phyloP scores from a whole-genome alignment of 2,329 filamentous ascomycete species.

The Lasiodiplodia sp. region DNA sequence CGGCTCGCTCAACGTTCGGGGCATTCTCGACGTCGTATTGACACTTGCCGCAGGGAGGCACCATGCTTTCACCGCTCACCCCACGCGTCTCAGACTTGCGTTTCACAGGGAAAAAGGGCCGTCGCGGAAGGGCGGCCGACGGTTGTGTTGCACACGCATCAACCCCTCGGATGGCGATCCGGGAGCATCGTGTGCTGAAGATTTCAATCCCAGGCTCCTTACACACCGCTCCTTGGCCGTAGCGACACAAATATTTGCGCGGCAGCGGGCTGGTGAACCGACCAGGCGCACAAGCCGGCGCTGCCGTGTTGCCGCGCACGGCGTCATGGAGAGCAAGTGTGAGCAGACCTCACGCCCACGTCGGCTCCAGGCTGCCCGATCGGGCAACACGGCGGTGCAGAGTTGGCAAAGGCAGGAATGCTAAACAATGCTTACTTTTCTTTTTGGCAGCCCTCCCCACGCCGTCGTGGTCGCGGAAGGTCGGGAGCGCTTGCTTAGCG shows the following conservation, averaged over 20 bases:
- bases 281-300: not conserved
- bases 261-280: not conserved
- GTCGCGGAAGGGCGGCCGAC: not conserved
- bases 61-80: slow-evolving; percentile 4
- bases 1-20: no score
- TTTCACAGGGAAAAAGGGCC: not conserved
- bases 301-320: no score
- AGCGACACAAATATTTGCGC: not conserved
- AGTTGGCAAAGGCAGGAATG: not conserved
- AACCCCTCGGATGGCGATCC: not conserved
- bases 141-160: not conserved
- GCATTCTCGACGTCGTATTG: no score
- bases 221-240: slow-evolving; percentile 10
- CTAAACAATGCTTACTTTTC: not conserved
- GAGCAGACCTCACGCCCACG: not conserved
- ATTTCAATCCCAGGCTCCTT: not conserved
- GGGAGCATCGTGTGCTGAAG: not conserved
- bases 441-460: no score
- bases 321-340: not conserved
- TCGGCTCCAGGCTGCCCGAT: not conserved
- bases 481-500: slow-evolving; percentile 24
- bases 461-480: slow-evolving; percentile 4
- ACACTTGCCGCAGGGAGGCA: not conserved
- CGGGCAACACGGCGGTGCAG: not conserved
- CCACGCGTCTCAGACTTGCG: not conserved